These are phyloP conservation scores for Alternaria solani DNA, from an alignment of 2,329 filamentous ascomycete genomes.

Conservation along the genomic window DNA sequence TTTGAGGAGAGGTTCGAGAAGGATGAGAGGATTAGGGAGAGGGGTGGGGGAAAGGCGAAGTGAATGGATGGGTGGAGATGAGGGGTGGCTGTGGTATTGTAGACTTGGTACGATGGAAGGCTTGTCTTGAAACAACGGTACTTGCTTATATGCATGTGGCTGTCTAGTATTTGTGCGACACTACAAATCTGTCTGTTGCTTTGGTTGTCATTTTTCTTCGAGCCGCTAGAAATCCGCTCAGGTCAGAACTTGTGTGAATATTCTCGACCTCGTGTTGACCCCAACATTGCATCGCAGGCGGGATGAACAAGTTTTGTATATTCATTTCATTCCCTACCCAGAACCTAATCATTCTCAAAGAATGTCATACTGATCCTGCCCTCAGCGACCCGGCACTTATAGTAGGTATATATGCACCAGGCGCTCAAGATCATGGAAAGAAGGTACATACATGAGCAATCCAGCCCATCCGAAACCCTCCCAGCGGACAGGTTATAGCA, in stretches of 20 bases:
- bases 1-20: conserved; percentile 43
- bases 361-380: conserved; percentile 1
- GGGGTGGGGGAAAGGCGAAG: conserved; percentile 39
- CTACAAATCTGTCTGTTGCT: too few relatives aligned
- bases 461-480: conserved; percentile 27
- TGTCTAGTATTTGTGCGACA: too few relatives aligned
- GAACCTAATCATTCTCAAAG: background rate
- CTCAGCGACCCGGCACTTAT: background rate
- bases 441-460: conserved; percentile 4
- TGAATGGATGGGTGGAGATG: conserved; percentile 5
- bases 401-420: background rate
- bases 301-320: background rate
- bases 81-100: background rate
- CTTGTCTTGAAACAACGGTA: too few relatives aligned
- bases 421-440: conserved; percentile 1
- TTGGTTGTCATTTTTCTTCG: too few relatives aligned
- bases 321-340: conserved; percentile 7
- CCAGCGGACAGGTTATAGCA: conserved; percentile 26
- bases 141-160: too few relatives aligned
- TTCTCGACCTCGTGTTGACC: too few relatives aligned
- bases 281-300: too few relatives aligned
- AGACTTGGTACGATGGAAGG: too few relatives aligned
- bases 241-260: too few relatives aligned
- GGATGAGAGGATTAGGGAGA: conserved; percentile 44
- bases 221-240: too few relatives aligned